Percentiles rank a stretch among this genome's conserved stretches.
Conservation (phyloP, 2,329 filamentous ascomycete genomes). For the Fusarium circinatum region DNA sequence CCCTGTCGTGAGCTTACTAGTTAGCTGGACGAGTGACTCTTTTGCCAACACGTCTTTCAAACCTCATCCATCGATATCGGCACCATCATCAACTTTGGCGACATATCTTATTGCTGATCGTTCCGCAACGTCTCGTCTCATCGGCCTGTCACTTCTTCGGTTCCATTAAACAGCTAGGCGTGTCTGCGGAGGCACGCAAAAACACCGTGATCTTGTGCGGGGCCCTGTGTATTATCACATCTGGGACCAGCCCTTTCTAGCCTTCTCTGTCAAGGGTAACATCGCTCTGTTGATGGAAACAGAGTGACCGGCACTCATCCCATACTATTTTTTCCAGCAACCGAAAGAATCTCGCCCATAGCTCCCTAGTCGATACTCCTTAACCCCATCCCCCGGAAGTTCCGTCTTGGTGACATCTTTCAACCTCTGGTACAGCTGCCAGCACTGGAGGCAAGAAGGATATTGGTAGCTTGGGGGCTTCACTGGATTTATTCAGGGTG, state of each 20-base stretch:
- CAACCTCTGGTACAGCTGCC: neutral
- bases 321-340: neutral
- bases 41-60: neutral
- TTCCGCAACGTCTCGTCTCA: neutral
- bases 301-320: neutral
- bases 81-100: neutral
- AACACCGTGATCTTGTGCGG: neutral
- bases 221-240: neutral
- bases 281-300: neutral
- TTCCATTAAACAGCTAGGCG: neutral
- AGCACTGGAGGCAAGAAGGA: neutral
- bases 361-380: neutral
- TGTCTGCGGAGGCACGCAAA: neutral
- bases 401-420: neutral
- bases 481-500: neutral
- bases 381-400: neutral
- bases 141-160: neutral
- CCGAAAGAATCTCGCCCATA: too few relatives aligned
- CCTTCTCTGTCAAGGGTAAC: neutral
- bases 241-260: neutral
- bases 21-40: neutral
- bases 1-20: conserved; percentile 16
- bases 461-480: neutral
- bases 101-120: neutral
- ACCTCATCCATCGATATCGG: neutral